Evolutionary conservation across 108 stramenopile species (phyloP).

Genomic region (Pseudonitzschia delicatissima): DNA sequence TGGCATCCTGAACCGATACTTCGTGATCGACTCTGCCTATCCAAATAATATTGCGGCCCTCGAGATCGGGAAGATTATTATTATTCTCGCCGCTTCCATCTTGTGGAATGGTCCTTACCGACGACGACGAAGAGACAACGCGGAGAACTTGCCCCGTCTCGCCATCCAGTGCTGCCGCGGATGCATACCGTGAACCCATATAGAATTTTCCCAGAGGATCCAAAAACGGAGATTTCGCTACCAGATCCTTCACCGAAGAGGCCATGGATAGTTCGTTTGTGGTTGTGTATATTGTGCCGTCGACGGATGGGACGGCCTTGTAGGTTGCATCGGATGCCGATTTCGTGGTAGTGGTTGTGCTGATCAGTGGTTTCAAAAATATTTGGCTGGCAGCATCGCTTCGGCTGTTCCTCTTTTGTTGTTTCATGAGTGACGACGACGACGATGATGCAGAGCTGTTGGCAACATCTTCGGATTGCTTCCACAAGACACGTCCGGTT

Average conservation of each 20-base stretch:
- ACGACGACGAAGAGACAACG: constrained; percentile 34
- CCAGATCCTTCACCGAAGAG: constrained; percentile 66
- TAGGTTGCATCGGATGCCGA: constrained; percentile 30
- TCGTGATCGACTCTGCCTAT: constrained; percentile 79
- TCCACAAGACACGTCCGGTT: constrained; percentile 70
- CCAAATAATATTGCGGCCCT: constrained; percentile 73
- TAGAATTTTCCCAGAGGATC: constrained; percentile 72
- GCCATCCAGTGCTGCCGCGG: constrained; percentile 66
- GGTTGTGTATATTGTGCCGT: constrained; percentile 70
- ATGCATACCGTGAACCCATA: constrained; percentile 59
- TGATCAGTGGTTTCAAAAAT: constrained; percentile 63
- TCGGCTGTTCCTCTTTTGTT: background rate
- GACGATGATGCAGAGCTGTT: background rate
- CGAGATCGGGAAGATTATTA: constrained; percentile 16
- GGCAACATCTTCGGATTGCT: constrained; percentile 13
- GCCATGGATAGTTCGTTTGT: constrained; percentile 41
- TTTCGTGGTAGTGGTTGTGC: constrained; percentile 61
- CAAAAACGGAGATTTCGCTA: constrained; percentile 73
- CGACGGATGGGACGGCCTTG: constrained; percentile 74
- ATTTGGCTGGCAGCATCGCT: constrained; percentile 27
- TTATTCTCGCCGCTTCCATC: constrained; percentile 8
- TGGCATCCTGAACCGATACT: constrained; percentile 74
- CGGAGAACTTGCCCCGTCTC: constrained; percentile 73
- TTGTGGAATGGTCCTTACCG: background rate
- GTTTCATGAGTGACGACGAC: background rate